Evolutionary conservation across 768 basidiomycete genomes (phyloP).

Genomic region (Brasilioporus rufonigricans): DNA sequence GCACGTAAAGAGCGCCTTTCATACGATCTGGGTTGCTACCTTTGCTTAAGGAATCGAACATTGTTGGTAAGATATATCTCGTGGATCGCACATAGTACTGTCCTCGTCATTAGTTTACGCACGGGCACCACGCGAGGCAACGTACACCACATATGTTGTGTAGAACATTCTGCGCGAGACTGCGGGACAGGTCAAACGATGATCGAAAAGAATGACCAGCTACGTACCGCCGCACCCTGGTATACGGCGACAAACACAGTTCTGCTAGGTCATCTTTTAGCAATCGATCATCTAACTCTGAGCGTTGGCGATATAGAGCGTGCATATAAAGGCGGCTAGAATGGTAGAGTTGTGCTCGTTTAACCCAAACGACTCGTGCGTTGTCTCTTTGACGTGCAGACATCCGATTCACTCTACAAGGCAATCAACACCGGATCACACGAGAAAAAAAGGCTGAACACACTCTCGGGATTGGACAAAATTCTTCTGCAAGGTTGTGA

Average conservation of each 20-base stretch:
- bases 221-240: constrained; percentile 66
- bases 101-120: constrained; percentile 9
- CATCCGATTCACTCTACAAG: constrained; percentile 55
- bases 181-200: constrained; percentile 25
- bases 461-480: constrained; percentile 32
- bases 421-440: not conserved
- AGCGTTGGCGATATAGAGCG: constrained; percentile 69
- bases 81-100: constrained; percentile 75
- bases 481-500: constrained; percentile 57
- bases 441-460: constrained; percentile 1
- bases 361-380: constrained; percentile 69
- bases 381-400: constrained; percentile 75
- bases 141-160: constrained; percentile 64
- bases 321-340: constrained; percentile 76
- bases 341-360: constrained; percentile 78
- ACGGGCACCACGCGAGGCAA: constrained; percentile 1
- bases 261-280: constrained; percentile 63
- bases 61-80: constrained; percentile 55
- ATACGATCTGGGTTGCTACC: constrained; percentile 89
- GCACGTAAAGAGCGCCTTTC: constrained; percentile 88
- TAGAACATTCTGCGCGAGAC: constrained; percentile 67
- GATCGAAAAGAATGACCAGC: not conserved
- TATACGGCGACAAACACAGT: constrained; percentile 77
- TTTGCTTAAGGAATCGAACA: constrained; percentile 61
- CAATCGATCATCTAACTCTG: constrained; percentile 69